phyloP scores from a whole-genome alignment of 2,329 filamentous ascomycete genomes.

The Myotisia sp. region DNA sequence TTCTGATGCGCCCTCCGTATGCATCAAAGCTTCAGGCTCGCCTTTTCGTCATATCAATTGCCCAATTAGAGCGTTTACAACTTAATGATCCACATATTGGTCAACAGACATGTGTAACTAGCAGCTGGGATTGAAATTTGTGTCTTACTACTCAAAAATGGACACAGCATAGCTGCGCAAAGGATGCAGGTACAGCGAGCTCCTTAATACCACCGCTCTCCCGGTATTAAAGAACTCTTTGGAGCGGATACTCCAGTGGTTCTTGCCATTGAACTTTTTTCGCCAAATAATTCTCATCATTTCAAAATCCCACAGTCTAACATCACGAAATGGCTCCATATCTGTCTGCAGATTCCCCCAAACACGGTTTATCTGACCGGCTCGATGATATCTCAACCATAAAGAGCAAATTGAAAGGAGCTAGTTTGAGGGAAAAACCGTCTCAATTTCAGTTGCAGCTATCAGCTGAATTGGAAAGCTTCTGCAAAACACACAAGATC shows the following conservation, averaged over 20 bases:
- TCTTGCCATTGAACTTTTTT: no score
- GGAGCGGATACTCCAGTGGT: no score
- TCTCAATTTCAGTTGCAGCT: constrained; percentile 1
- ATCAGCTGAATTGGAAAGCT: neutral
- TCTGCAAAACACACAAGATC: constrained; percentile 1
- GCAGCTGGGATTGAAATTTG: constrained; percentile 2
- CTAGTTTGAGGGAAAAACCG: neutral
- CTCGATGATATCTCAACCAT: neutral
- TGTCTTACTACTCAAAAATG: no score
- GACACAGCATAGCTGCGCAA: no score
- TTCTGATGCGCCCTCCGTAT: no score
- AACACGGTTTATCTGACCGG: neutral
- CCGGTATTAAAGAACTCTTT: no score
- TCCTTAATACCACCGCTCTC: no score
- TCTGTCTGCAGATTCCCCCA: neutral
- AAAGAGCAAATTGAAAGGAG: constrained; percentile 1
- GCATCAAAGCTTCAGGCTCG: no score
- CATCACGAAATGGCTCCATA: constrained; percentile 1
- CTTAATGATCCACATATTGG: neutral
- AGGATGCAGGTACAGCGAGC: no score
- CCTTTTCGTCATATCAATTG: no score
- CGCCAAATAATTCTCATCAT: no score
- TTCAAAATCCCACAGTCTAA: no score
- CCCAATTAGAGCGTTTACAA: neutral
- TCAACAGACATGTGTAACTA: neutral